Conservation (phyloP, 371 early-diverging fungal genomes). For the Circinella umbellata region DNA sequence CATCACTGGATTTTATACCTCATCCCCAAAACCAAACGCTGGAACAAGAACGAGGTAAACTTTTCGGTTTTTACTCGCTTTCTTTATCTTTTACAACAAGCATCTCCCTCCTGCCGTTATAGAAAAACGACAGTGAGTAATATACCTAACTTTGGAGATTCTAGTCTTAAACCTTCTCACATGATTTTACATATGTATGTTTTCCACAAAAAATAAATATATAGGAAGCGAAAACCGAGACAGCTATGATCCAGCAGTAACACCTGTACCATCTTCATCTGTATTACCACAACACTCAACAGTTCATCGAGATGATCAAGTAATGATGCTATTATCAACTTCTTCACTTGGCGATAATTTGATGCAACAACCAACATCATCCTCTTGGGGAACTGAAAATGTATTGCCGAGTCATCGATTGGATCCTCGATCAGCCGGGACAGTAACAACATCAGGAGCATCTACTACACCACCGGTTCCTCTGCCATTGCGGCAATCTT, state of each 20-base stretch:
- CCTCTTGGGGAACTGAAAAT: background rate
- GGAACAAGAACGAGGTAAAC: background rate
- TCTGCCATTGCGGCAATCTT: too few species aligned
- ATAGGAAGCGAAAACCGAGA: conserved; percentile 1
- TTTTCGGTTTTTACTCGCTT: background rate
- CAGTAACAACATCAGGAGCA: background rate
- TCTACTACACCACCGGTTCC: too few species aligned
- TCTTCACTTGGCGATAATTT: background rate
- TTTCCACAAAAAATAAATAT: too few species aligned
- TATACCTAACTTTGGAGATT: too few species aligned
- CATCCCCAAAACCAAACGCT: background rate
- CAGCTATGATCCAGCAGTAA: conserved; percentile 5
- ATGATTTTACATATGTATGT: too few species aligned
- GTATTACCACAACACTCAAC: background rate
- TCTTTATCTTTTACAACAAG: background rate
- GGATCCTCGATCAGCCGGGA: background rate
- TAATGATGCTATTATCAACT: background rate
- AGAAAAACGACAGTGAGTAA: too few species aligned
- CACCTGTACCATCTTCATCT: background rate
- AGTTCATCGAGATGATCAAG: background rate
- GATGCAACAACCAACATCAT: background rate
- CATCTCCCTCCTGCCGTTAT: too few species aligned
- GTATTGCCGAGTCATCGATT: background rate
- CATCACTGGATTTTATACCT: background rate
- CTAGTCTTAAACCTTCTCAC: too few species aligned